A percentile compares a stretch with the other conserved stretches of the same genome.
Conservation (phyloP, 495 filamentous ascomycete genomes). For the Haplographium delicatum region DNA sequence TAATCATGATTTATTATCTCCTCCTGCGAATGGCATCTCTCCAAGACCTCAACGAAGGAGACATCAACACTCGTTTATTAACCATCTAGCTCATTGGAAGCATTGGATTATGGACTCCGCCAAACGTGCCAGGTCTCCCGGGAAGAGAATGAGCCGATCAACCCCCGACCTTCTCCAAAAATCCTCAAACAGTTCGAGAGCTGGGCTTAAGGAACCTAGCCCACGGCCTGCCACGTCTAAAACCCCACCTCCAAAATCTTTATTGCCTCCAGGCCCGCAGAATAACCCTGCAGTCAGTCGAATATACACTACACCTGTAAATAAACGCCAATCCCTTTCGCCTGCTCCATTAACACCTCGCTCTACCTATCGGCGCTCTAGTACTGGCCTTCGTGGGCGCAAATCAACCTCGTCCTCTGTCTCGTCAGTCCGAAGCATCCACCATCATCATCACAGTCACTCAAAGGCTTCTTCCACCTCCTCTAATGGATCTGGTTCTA, state of each 20-base stretch:
- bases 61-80: constrained; percentile 66
- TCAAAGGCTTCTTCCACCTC: constrained; percentile 94
- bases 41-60: constrained; percentile 51
- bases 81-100: constrained; percentile 79
- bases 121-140: constrained; percentile 67
- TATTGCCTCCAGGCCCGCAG: constrained; percentile 30
- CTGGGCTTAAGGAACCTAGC: constrained; percentile 40
- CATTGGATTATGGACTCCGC: constrained; percentile 79
- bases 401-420: constrained; percentile 97
- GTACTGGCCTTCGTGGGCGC: constrained; percentile 73
- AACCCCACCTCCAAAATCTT: constrained; percentile 31
- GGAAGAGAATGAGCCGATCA: constrained; percentile 48
- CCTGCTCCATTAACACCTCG: constrained; percentile 85
- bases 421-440: constrained; percentile 86
- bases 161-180: constrained; percentile 46
- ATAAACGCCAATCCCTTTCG: constrained; percentile 75
- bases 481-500: constrained; percentile 66
- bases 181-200: constrained; percentile 25
- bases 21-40: constrained; percentile 41
- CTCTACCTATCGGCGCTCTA: constrained; percentile 46
- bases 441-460: constrained; percentile 87
- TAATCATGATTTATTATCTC: constrained; percentile 56
- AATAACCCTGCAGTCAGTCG: constrained; percentile 46
- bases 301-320: constrained; percentile 43
- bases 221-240: constrained; percentile 51